These are phyloP conservation scores for Kingdonia uniflora DNA, from an alignment of 164 flowering plant species.

Conservation along the genomic window DNA sequence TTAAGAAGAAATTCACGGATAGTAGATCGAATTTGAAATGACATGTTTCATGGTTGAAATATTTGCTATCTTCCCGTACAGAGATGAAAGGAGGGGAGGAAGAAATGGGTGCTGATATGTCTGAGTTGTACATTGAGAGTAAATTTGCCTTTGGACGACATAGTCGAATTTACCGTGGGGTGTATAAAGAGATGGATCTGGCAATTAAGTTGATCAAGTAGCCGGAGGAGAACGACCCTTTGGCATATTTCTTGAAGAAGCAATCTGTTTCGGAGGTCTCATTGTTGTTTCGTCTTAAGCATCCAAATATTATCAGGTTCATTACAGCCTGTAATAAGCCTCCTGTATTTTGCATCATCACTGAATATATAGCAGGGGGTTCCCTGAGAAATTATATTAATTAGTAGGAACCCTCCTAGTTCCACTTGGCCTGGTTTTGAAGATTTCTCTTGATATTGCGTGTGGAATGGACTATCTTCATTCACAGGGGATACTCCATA, in stretches of 20 bases:
- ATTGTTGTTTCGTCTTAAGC: slow-evolving; percentile 43
- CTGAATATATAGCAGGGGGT: slow-evolving; percentile 74
- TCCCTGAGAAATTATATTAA: slow-evolving; percentile 70
- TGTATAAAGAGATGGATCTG: slow-evolving; percentile 57
- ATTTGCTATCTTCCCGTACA: slow-evolving; percentile 52
- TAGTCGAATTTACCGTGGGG: slow-evolving; percentile 67
- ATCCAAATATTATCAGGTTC: slow-evolving; percentile 75
- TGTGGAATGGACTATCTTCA: slow-evolving; percentile 89
- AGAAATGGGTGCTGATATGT: slow-evolving; percentile 79
- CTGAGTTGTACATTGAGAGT: slow-evolving; percentile 52
- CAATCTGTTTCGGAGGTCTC: slow-evolving; percentile 70
- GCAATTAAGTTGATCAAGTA: slow-evolving; percentile 71
- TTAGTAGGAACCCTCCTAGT: slow-evolving; percentile 76
- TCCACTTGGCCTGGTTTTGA: slow-evolving; percentile 55
- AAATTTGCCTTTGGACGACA: slow-evolving; percentile 71
- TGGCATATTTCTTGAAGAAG: slow-evolving; percentile 47
- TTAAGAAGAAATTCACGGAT: too few species aligned
- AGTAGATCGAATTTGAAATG: slow-evolving; percentile 2
- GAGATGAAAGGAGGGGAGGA: slow-evolving; percentile 60
- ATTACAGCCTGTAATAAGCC: slow-evolving; percentile 92
- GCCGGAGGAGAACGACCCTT: slow-evolving; percentile 50
- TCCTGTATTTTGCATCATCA: too few species aligned
- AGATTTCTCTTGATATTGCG: slow-evolving; percentile 75
- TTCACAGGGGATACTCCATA: slow-evolving; percentile 71
- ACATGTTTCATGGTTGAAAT: slow-evolving; percentile 71